Base-by-base conservation (phyloP, 257 asterid species). In the Solanum dulcamara region DNA sequence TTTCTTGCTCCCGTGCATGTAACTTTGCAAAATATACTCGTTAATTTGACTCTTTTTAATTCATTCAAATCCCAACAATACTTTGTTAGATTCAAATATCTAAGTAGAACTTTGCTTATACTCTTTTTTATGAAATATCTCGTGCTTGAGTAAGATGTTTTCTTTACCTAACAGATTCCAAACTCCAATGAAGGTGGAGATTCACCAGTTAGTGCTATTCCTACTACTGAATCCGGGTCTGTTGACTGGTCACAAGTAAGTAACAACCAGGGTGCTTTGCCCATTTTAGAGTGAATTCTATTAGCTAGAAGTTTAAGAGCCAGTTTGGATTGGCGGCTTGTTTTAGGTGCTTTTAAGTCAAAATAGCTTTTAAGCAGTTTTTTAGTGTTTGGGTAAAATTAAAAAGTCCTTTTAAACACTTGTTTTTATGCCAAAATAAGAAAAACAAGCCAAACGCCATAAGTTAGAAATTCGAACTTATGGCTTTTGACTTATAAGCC, bases 171-270 rank as follows among this genome's bases (percentile, higher is more conserved):
- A 88, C 93, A 97, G 99, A 88, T 97, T 87, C 98, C 99, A 26
- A 94, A 83, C 88, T 89, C 97, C 66, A 81, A 86, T 75, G 97
- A 95, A 87, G 79, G 88, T 59, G 68, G 91, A 71, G 87, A 90
- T 85, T 91, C 98, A 89, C 93, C 97, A 24, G 94, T 92, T 86
- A 88, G 87, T 82, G 89, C 91, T 86, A 97, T 97, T 88, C 99
- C 99, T 57, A 87, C 86, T 81, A 95, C 95, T 13, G 90, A 91
- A 89, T 91, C 88, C 81, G 98, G 98, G 85, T 92, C 86, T 87
- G 88, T 97, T 83, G 98, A 97, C 88, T 97, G 99, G 99, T 97
- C 99, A 22, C 95, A 95, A 88, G 99, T 92, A 89, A 89, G 89
- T 66, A 38, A 10, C 44, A 50, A 10, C 24, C 26, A 48, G 30